phyloP scores from a whole-genome alignment of 331 rosid genomes.

The Dryas integrifolia region DNA sequence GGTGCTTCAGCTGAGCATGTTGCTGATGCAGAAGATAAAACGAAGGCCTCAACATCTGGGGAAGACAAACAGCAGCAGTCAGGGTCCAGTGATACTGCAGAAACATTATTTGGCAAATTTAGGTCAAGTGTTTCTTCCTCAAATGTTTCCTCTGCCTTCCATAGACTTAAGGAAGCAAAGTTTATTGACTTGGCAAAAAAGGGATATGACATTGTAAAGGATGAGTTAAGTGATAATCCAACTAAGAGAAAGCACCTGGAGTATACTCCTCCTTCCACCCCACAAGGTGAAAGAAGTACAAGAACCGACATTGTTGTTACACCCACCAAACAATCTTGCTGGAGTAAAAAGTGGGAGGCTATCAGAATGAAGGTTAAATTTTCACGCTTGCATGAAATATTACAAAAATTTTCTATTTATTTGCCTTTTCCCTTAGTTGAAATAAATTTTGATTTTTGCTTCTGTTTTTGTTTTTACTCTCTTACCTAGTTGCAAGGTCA shows the following conservation, averaged over 20 bases:
- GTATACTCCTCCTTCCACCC: constrained; percentile 40
- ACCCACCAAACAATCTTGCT: constrained; percentile 64
- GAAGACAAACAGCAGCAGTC: constrained; percentile 48
- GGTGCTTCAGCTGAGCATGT: constrained; percentile 44
- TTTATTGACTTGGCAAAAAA: constrained; percentile 62
- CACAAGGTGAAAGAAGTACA: constrained; percentile 61
- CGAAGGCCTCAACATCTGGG: constrained; percentile 32
- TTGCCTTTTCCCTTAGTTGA: constrained; percentile 6
- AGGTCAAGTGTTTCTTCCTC: constrained; percentile 63
- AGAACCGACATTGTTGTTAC: constrained; percentile 64
- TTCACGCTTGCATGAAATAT: neutral
- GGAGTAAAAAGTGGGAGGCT: constrained; percentile 77
- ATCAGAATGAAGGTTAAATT: constrained; percentile 63
- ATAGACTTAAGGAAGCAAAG: constrained; percentile 65
- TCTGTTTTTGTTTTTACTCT: neutral
- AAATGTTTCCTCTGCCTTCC: constrained; percentile 58
- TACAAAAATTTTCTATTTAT: neutral
- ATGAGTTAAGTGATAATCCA: constrained; percentile 67
- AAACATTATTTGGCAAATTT: constrained; percentile 69
- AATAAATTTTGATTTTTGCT: constrained; percentile 14
- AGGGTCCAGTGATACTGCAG: constrained; percentile 41
- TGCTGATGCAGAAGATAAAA: constrained; percentile 45
- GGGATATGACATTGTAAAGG: constrained; percentile 76
- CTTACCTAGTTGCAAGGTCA: constrained; percentile 52
- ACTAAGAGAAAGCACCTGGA: constrained; percentile 55